These are phyloP conservation scores for Pythium dissotocum DNA, from an alignment of 352 stramenopile genomes.

Conservation along the genomic window DNA sequence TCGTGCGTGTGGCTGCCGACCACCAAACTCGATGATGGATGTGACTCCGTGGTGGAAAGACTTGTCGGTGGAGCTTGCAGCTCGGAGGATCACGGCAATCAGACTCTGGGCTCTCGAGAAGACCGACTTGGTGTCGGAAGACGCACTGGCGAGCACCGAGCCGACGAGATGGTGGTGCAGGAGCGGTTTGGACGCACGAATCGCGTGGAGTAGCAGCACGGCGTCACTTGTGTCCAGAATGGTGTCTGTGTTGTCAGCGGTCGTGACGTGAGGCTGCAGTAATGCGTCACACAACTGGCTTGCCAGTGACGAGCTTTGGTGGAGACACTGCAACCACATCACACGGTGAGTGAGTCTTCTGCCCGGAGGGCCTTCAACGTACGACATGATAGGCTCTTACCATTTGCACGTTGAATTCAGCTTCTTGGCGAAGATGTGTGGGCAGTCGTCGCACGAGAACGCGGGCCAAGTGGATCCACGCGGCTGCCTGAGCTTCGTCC, in stretches of 20 bases:
- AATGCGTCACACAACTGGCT: constrained; percentile 55
- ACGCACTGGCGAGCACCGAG: not conserved
- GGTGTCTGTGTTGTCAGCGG: constrained; percentile 9
- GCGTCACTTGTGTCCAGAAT: constrained; percentile 57
- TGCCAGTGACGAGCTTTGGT: constrained; percentile 55
- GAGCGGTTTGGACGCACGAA: constrained; percentile 79
- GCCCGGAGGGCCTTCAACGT: not conserved
- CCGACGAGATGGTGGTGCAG: constrained; percentile 53
- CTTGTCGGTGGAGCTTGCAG: not conserved
- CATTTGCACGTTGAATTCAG: constrained; percentile 82
- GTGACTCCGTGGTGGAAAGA: constrained; percentile 8
- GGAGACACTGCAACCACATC: constrained; percentile 39
- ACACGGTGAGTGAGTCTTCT: not conserved
- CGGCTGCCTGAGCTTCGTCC: constrained; percentile 33
- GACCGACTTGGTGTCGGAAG: constrained; percentile 31
- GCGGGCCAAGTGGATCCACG: constrained; percentile 58
- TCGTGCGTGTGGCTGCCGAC: constrained; percentile 59
- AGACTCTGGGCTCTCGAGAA: constrained; percentile 52
- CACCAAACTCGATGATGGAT: constrained; percentile 59
- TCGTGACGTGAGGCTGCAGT: constrained; percentile 22
- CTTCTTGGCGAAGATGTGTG: constrained; percentile 57
- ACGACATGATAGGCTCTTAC: constrained; percentile 26
- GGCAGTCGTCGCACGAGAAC: constrained; percentile 54
- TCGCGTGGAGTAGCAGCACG: constrained; percentile 65
- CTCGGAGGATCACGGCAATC: constrained; percentile 27